A percentile compares a stretch with the other conserved stretches of the same genome.
Evolutionary conservation across 495 filamentous ascomycete species (phyloP).

Genomic region (Corynascus novoguineensis): DNA sequence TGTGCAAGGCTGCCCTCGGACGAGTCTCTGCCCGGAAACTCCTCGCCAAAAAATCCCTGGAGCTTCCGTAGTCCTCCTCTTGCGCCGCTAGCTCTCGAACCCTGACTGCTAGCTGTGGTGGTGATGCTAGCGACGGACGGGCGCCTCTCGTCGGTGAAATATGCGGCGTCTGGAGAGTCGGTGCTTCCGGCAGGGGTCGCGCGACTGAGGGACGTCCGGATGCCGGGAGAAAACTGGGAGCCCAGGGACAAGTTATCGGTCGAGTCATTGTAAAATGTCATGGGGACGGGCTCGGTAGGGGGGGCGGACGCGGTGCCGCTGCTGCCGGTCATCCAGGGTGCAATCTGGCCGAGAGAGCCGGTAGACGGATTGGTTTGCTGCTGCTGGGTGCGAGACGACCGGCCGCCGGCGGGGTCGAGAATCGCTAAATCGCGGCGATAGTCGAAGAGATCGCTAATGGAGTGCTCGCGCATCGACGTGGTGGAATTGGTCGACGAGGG

Average conservation of each 20-base stretch:
- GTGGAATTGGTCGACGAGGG: conserved; percentile 44
- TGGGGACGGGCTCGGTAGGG: conserved; percentile 30
- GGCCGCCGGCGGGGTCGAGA: conserved; percentile 54
- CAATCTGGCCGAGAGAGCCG: conserved; percentile 40
- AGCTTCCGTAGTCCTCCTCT: conserved; percentile 65
- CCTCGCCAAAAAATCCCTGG: conserved; percentile 84
- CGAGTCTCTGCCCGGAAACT: conserved; percentile 61
- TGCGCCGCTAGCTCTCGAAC: conserved; percentile 71
- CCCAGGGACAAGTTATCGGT: conserved; percentile 53
- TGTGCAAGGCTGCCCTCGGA: conserved; percentile 66
- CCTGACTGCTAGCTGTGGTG: conserved; percentile 83
- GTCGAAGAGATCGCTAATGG: conserved; percentile 54
- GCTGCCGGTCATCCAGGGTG: conserved; percentile 45
- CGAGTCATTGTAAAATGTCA: conserved; percentile 61
- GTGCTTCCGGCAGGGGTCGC: conserved; percentile 47
- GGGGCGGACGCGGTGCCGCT: conserved; percentile 29
- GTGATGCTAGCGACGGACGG: conserved; percentile 83
- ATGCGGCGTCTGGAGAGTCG: conserved; percentile 62
- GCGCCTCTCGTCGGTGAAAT: conserved; percentile 67
- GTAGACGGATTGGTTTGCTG: conserved; percentile 49
- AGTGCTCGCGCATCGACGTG: conserved; percentile 41
- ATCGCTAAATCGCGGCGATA: conserved; percentile 69
- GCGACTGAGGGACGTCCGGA: conserved; percentile 59
- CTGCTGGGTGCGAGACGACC: conserved; percentile 45
- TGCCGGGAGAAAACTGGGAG: conserved; percentile 60